phyloP scores from a whole-genome alignment of 2,329 filamentous ascomycete species.

The Aspergillus puulaauensis region DNA sequence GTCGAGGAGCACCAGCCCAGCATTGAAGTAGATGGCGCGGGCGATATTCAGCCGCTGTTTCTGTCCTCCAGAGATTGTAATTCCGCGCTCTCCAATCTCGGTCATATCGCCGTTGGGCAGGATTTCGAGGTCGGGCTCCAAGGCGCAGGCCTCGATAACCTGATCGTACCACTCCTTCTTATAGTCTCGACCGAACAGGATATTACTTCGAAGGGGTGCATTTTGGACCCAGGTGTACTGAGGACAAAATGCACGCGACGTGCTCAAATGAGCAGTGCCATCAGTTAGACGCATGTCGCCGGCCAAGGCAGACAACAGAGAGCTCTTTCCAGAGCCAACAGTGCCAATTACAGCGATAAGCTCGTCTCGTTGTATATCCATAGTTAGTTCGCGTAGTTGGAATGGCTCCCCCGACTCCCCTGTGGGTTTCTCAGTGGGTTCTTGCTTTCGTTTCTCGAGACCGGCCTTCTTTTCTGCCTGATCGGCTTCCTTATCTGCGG shows the following conservation, averaged over 20 bases:
- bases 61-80: slow-evolving; percentile 92
- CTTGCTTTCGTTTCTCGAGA: slow-evolving; percentile 51
- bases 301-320: slow-evolving; percentile 80
- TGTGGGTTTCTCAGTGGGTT: slow-evolving; percentile 15
- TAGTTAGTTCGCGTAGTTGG: slow-evolving; percentile 38
- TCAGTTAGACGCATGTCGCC: slow-evolving; percentile 78
- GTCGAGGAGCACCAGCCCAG: slow-evolving; percentile 64
- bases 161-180: slow-evolving; percentile 76
- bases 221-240: slow-evolving; percentile 99
- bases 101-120: slow-evolving; percentile 85
- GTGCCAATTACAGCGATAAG: slow-evolving; percentile 62
- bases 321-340: slow-evolving; percentile 84
- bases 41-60: slow-evolving; percentile 96
- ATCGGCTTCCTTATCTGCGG: slow-evolving; percentile 1
- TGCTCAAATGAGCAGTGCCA: slow-evolving; percentile 66
- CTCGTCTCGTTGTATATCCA: slow-evolving; percentile 39
- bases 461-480: slow-evolving; percentile 17
- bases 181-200: slow-evolving; percentile 80
- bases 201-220: slow-evolving; percentile 80
- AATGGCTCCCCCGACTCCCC: slow-evolving; percentile 34
- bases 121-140: slow-evolving; percentile 85
- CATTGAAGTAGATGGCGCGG: slow-evolving; percentile 67
- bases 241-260: slow-evolving; percentile 83
- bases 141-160: slow-evolving; percentile 82
- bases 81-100: slow-evolving; percentile 92